These are phyloP conservation scores for Xylariaceae sp. DNA, from an alignment of 2,329 filamentous ascomycete genomes.

Conservation along the genomic window DNA sequence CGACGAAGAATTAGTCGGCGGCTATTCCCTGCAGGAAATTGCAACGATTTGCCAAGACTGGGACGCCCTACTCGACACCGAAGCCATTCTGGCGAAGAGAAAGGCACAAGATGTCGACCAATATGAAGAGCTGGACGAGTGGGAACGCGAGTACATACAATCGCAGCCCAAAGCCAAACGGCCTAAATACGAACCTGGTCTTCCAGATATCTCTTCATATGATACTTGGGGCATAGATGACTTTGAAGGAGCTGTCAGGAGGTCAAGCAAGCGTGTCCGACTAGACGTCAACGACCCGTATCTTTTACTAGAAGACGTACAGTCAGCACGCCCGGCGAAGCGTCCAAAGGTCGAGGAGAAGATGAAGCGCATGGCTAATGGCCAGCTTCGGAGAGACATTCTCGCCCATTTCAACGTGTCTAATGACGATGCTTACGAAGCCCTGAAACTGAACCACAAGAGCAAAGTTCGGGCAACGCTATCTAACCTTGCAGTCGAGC, in stretches of 20 bases:
- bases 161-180: conserved; percentile 67
- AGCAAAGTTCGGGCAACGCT: conserved; percentile 92
- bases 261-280: conserved; percentile 73
- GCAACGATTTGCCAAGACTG: conserved; percentile 85
- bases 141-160: conserved; percentile 57
- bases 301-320: conserved; percentile 76
- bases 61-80: conserved; percentile 50
- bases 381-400: conserved; percentile 69
- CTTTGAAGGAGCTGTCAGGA: conserved; percentile 70
- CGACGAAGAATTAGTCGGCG: conserved; percentile 58
- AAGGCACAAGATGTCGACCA: conserved; percentile 34
- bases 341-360: conserved; percentile 55
- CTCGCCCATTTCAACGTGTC: conserved; percentile 89
- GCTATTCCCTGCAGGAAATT: conserved; percentile 76
- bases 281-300: conserved; percentile 87
- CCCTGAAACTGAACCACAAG: conserved; percentile 94
- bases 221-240: conserved; percentile 74
- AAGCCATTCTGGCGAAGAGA: conserved; percentile 17
- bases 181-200: conserved; percentile 53
- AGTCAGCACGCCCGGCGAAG: conserved; percentile 62
- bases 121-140: conserved; percentile 57
- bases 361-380: conserved; percentile 65
- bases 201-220: conserved; percentile 58
- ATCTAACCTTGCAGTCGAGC: conserved; percentile 88
- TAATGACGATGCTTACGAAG: conserved; percentile 93